A percentile compares a stretch with the other conserved stretches of the same genome.
phyloP scores from a whole-genome alignment of 2,329 filamentous ascomycete genomes.

The Phyllosticta paracitricarpa region DNA sequence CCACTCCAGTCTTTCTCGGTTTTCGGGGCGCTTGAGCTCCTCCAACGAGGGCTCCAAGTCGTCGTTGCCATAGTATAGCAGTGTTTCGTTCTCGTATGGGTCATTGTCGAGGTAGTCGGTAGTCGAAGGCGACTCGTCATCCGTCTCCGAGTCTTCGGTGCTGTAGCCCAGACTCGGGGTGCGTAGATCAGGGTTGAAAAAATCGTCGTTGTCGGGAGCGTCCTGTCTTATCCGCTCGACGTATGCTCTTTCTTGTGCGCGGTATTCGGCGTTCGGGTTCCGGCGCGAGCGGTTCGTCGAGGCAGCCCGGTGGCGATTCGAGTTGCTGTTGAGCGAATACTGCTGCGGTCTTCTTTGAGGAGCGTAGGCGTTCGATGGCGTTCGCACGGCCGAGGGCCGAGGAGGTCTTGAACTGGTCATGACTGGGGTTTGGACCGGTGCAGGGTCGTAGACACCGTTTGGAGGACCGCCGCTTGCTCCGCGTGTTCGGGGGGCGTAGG shows the following conservation, averaged over 20 bases:
- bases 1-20: constrained; percentile 89
- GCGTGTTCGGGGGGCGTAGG: constrained; percentile 19
- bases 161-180: constrained; percentile 57
- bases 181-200: constrained; percentile 59
- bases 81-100: constrained; percentile 79
- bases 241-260: constrained; percentile 88
- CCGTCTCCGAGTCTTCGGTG: constrained; percentile 65
- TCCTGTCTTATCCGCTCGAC: constrained; percentile 84
- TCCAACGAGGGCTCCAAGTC: constrained; percentile 81
- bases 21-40: constrained; percentile 78
- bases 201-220: constrained; percentile 50
- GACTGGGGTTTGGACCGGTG: constrained; percentile 20
- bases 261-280: constrained; percentile 63
- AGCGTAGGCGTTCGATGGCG: constrained; percentile 41
- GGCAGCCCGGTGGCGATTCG: constrained; percentile 44
- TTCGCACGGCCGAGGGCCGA: constrained; percentile 35
- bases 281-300: constrained; percentile 45
- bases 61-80: constrained; percentile 87
- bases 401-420: constrained; percentile 15
- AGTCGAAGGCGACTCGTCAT: constrained; percentile 81
- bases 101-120: constrained; percentile 76
- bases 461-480: constrained; percentile 15
- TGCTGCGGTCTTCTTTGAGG: constrained; percentile 39
- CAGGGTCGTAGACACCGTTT: constrained; percentile 18
- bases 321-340: constrained; percentile 33